These are phyloP conservation scores for Pseudocercospora musae DNA, from an alignment of 2,329 filamentous ascomycete species.

Conservation along the genomic window DNA sequence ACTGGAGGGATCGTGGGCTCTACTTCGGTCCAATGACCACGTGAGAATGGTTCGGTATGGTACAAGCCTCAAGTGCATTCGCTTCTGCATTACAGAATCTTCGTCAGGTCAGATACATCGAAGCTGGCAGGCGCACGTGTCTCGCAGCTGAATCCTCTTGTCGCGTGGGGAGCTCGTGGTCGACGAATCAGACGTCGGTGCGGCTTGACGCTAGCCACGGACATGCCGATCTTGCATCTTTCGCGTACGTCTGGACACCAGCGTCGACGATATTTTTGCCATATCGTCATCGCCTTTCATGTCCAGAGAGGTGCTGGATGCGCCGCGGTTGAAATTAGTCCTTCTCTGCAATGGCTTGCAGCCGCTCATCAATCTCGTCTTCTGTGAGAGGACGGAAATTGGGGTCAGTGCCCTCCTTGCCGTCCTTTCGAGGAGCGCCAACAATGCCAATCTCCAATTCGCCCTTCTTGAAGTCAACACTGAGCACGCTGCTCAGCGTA, in stretches of 20 bases:
- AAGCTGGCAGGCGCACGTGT: slow-evolving; percentile 13
- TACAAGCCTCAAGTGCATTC: slow-evolving; percentile 21
- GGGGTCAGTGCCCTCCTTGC: slow-evolving; percentile 74
- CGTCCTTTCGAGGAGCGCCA: slow-evolving; percentile 78
- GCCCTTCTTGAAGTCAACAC: slow-evolving; percentile 99
- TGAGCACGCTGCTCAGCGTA: slow-evolving; percentile 90
- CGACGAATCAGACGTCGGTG: neutral
- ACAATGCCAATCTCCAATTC: slow-evolving; percentile 98
- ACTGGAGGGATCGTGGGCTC: neutral
- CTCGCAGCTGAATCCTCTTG: slow-evolving; percentile 16
- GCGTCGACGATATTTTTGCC: neutral
- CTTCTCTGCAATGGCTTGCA: slow-evolving; percentile 98
- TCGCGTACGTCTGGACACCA: neutral
- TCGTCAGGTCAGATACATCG: slow-evolving; percentile 11
- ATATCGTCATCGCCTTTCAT: neutral
- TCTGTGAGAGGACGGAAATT: slow-evolving; percentile 87
- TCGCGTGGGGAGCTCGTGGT: slow-evolving; percentile 1
- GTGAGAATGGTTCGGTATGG: slow-evolving; percentile 20
- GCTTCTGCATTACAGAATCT: slow-evolving; percentile 18
- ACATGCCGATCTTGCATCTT: slow-evolving; percentile 8
- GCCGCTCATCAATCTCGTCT: slow-evolving; percentile 96
- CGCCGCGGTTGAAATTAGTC: slow-evolving; percentile 60
- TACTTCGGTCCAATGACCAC: slow-evolving; percentile 11
- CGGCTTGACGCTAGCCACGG: slow-evolving; percentile 2
- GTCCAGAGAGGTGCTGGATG: slow-evolving; percentile 9